A percentile compares a stretch with the other conserved stretches of the same genome.
Evolutionary conservation across 176 grass and related monocot genomes (phyloP).

Genomic region (Zoysia japonica): DNA sequence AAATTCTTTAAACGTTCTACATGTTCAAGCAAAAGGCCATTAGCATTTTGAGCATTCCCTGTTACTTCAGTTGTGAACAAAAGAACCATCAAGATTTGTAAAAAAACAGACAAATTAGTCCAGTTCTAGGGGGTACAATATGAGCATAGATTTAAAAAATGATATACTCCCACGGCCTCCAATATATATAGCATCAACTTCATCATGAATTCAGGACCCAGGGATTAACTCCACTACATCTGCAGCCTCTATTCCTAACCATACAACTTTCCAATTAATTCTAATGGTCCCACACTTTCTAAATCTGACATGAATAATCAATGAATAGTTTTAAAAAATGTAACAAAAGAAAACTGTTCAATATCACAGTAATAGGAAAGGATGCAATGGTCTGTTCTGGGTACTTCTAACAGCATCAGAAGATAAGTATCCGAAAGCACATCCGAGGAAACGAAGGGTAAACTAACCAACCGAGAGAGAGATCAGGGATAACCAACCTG

Average conservation of each 20-base stretch:
- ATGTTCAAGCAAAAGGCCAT: background rate
- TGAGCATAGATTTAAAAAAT: background rate
- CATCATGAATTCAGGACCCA: background rate
- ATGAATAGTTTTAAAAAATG: background rate
- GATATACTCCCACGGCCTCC: background rate
- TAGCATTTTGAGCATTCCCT: background rate
- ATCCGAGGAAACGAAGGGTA: background rate
- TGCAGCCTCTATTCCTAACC: background rate
- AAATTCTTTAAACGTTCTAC: background rate
- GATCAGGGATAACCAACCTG: constrained; percentile 32
- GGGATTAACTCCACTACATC: background rate
- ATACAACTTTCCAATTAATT: background rate
- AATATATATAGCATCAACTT: background rate
- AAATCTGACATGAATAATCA: background rate
- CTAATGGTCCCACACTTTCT: background rate
- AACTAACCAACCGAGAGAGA: background rate
- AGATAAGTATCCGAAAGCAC: background rate
- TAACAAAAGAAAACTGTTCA: background rate
- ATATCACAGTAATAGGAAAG: background rate
- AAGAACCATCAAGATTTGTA: background rate
- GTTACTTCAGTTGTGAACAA: background rate
- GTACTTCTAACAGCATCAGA: constrained; percentile 1
- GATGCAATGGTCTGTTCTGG: background rate
- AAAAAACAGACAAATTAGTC: background rate
- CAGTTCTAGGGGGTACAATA: background rate